phyloP scores from a whole-genome alignment of 2,329 filamentous ascomycete genomes.

The Arthrocladium fulminans region DNA sequence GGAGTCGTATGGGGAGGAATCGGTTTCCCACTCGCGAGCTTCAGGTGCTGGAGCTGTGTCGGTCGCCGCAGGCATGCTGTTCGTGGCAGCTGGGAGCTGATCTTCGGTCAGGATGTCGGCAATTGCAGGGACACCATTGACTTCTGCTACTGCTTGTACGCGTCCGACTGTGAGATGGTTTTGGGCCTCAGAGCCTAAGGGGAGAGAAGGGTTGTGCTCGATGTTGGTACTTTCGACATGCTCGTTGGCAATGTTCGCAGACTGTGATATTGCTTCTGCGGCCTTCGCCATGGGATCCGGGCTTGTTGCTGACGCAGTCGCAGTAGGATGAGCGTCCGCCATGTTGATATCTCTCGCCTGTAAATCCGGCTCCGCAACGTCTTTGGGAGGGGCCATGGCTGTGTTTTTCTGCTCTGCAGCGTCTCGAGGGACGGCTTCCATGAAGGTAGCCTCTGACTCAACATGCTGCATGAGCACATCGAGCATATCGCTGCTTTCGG shows the following conservation, averaged over 20 bases:
- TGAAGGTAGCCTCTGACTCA: conserved; percentile 17
- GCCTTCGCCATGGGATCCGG: neutral
- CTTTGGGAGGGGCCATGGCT: neutral
- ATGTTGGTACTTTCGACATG: neutral
- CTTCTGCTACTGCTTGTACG: neutral
- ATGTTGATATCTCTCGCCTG: neutral
- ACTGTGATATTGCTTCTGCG: neutral
- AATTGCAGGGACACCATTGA: neutral
- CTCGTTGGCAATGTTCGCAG: neutral
- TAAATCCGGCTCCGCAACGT: neutral
- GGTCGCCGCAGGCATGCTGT: conserved; percentile 3
- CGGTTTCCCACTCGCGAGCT: conserved; percentile 74
- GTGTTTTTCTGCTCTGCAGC: neutral
- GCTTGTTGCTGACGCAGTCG: no score
- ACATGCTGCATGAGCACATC: conserved; percentile 22
- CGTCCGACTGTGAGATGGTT: neutral
- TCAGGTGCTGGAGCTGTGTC: conserved; percentile 28
- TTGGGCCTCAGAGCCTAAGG: neutral
- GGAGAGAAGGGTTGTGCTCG: neutral
- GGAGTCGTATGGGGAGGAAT: conserved; percentile 68
- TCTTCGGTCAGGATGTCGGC: conserved; percentile 2
- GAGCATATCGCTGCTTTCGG: conserved; percentile 10
- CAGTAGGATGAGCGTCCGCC: no score
- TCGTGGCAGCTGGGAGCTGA: conserved; percentile 1
- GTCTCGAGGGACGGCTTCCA: neutral